Conservation (phyloP, 495 filamentous ascomycete genomes). For the Sporormia fimetaria region DNA sequence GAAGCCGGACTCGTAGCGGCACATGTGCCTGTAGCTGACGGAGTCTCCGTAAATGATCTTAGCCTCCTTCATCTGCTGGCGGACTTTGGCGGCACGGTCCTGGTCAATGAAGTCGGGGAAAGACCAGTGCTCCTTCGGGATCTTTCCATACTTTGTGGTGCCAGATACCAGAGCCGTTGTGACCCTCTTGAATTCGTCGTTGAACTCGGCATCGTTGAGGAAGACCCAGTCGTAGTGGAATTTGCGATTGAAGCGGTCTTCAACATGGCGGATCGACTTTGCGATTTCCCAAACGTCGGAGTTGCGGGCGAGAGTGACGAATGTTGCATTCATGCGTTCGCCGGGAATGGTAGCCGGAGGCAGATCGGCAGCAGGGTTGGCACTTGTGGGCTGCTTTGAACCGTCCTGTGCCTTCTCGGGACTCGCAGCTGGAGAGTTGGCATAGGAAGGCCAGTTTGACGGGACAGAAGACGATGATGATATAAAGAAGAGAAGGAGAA, state of each 20-base stretch:
- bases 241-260: slow-evolving; percentile 92
- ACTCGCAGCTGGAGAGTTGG: slow-evolving; percentile 5
- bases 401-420: neutral
- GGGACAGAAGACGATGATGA: slow-evolving; percentile 48
- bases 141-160: slow-evolving; percentile 71
- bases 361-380: slow-evolving; percentile 32
- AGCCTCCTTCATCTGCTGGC: slow-evolving; percentile 41
- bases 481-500: slow-evolving; percentile 69
- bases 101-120: slow-evolving; percentile 46
- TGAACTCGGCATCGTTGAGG: slow-evolving; percentile 88
- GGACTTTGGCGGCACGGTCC: slow-evolving; percentile 44
- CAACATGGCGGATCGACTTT: slow-evolving; percentile 83
- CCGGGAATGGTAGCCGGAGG: slow-evolving; percentile 42
- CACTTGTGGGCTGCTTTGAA: slow-evolving; percentile 13
- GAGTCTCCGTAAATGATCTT: slow-evolving; percentile 73
- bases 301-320: slow-evolving; percentile 90
- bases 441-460: slow-evolving; percentile 13
- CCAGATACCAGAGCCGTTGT: slow-evolving; percentile 84
- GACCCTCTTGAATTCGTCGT: slow-evolving; percentile 82
- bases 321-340: slow-evolving; percentile 84
- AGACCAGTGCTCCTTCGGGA: slow-evolving; percentile 41
- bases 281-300: slow-evolving; percentile 92
- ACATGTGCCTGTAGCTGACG: slow-evolving; percentile 45
- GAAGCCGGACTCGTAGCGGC: slow-evolving; percentile 40
- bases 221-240: slow-evolving; percentile 99